These are phyloP conservation scores for Gossypium stocksii DNA, from an alignment of 345 rosid genomes.

Conservation along the genomic window DNA sequence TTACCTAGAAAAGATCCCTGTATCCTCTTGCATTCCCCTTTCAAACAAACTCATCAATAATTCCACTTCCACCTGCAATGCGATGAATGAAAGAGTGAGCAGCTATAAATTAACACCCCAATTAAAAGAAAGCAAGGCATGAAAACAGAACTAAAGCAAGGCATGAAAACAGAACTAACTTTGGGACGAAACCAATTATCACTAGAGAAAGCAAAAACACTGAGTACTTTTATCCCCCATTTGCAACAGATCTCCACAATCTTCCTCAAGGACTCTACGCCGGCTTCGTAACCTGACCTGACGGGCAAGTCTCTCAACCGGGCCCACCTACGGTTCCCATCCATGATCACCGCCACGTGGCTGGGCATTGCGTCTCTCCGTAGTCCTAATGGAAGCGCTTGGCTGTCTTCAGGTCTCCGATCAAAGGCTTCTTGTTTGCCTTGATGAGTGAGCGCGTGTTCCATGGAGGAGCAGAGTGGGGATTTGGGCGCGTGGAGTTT, in stretches of 20 bases:
- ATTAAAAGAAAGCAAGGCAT: not conserved
- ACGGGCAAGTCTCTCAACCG: slow-evolving; percentile 13
- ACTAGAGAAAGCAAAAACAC: slow-evolving; percentile 29
- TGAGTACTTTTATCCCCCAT: slow-evolving; percentile 24
- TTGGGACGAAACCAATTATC: slow-evolving; percentile 32
- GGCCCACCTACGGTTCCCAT: slow-evolving; percentile 29
- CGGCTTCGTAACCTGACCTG: slow-evolving; percentile 27
- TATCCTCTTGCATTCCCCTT: slow-evolving; percentile 18
- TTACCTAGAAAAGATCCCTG: slow-evolving; percentile 20
- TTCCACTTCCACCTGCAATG: slow-evolving; percentile 28
- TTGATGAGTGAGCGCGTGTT: not conserved
- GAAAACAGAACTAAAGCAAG: not conserved
- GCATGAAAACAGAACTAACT: not conserved
- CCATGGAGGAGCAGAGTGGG: not conserved
- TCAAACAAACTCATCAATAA: slow-evolving; percentile 25
- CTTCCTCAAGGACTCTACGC: slow-evolving; percentile 18
- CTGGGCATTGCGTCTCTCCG: slow-evolving; percentile 22
- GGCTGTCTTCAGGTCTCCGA: not conserved
- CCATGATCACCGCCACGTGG: slow-evolving; percentile 31
- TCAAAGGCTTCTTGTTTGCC: not conserved
- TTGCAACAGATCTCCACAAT: slow-evolving; percentile 23
- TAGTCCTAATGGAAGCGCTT: slow-evolving; percentile 12
- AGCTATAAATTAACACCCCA: not conserved
- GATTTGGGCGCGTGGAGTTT: not conserved
- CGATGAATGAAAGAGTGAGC: not conserved